Conservation (phyloP, 2,329 filamentous ascomycete genomes). For the Colletotrichum paranaense region DNA sequence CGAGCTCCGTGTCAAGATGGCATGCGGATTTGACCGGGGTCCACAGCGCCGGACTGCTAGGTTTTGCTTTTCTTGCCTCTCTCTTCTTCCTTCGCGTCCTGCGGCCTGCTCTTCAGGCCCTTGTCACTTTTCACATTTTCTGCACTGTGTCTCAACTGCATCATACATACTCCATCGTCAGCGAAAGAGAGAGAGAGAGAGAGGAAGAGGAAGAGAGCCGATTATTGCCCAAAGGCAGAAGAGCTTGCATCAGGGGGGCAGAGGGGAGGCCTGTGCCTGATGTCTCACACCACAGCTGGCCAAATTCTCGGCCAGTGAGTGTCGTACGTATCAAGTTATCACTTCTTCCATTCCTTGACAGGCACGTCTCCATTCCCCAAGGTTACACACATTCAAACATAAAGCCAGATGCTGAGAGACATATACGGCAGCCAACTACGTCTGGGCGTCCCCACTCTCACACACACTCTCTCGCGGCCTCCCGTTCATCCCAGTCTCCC, state of each 20-base stretch:
- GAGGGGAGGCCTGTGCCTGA: slow-evolving; percentile 17
- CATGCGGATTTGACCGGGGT: slow-evolving; percentile 13
- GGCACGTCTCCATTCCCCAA: slow-evolving; percentile 30
- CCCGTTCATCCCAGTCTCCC: background rate
- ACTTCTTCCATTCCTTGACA: slow-evolving; percentile 29
- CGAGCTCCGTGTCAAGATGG: slow-evolving; percentile 6
- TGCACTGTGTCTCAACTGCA: slow-evolving; percentile 29
- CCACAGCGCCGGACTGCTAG: background rate
- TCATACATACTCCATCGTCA: background rate
- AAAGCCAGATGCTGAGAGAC: slow-evolving; percentile 5
- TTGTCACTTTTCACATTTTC: slow-evolving; percentile 21
- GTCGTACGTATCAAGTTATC: slow-evolving; percentile 27
- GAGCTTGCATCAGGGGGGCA: slow-evolving; percentile 9
- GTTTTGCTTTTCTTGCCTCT: slow-evolving; percentile 18
- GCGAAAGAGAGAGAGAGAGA: background rate
- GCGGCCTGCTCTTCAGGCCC: slow-evolving; percentile 17
- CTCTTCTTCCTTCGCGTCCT: background rate
- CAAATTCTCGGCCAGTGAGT: slow-evolving; percentile 22
- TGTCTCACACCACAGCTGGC: slow-evolving; percentile 33
- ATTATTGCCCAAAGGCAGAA: slow-evolving; percentile 9
- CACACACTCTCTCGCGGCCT: slow-evolving; percentile 7
- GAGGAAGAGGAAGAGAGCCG: slow-evolving; percentile 6
- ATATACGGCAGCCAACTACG: slow-evolving; percentile 18
- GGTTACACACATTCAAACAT: slow-evolving; percentile 31
- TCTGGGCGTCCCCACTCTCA: background rate